Evolutionary conservation across 352 stramenopile species (phyloP).

Genomic region (Thraustochytrium striatum): DNA sequence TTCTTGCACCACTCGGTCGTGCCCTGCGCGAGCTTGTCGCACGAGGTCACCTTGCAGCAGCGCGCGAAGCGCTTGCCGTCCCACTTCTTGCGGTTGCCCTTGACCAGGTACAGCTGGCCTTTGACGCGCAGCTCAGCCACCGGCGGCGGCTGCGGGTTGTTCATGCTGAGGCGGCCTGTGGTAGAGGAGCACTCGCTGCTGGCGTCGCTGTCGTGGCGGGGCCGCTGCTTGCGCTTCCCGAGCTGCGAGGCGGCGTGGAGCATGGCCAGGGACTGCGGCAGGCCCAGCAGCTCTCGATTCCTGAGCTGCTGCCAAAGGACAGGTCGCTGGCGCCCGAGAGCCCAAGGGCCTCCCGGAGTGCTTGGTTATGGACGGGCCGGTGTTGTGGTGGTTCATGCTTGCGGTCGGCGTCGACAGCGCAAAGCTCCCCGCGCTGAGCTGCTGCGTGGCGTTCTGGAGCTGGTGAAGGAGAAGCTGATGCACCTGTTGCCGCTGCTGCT

Average conservation of each 20-base stretch:
- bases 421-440: not conserved
- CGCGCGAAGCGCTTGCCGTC: slow-evolving; percentile 39
- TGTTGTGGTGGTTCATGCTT: not conserved
- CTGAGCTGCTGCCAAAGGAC: not conserved
- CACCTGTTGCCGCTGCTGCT: not conserved
- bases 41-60: not conserved
- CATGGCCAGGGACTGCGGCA: not conserved
- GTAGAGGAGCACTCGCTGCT: not conserved
- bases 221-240: not conserved
- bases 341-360: not conserved
- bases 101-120: slow-evolving; percentile 37
- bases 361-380: not conserved
- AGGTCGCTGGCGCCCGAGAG: not conserved
- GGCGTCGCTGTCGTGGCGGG: not conserved
- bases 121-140: not conserved
- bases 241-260: not conserved
- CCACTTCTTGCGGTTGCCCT: slow-evolving; percentile 16
- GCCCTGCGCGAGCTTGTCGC: slow-evolving; percentile 47
- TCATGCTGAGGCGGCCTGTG: too few species aligned
- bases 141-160: slow-evolving; percentile 18
- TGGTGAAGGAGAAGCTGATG: not conserved
- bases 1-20: slow-evolving; percentile 69
- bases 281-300: not conserved
- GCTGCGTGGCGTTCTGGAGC: not conserved
- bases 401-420: not conserved